These are phyloP conservation scores for Theileria equi DNA, from an alignment of 169 alveolate genomes.

Conservation along the genomic window DNA sequence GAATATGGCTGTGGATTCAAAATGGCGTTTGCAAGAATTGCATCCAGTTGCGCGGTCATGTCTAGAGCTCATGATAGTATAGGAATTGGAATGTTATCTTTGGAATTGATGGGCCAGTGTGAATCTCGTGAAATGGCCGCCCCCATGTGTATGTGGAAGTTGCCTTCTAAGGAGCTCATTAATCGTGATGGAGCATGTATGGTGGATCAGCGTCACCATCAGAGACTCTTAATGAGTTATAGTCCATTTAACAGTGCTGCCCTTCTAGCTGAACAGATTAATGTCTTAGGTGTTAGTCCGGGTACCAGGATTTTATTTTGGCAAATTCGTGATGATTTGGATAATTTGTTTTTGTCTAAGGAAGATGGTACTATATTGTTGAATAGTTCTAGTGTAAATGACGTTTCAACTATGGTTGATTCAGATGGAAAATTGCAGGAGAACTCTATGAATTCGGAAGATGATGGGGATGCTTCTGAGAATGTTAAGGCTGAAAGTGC, in stretches of 20 bases:
- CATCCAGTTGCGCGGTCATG: slow-evolving; percentile 84
- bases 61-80: slow-evolving; percentile 81
- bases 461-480: neutral
- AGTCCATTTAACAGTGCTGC: slow-evolving; percentile 85
- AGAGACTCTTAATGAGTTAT: slow-evolving; percentile 82
- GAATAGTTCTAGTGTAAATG: slow-evolving; percentile 57
- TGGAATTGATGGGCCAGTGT: slow-evolving; percentile 79
- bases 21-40: slow-evolving; percentile 82
- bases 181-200: slow-evolving; percentile 77
- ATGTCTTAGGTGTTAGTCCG: slow-evolving; percentile 79
- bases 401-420: slow-evolving; percentile 4
- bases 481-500: neutral
- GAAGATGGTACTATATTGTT: slow-evolving; percentile 71
- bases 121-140: slow-evolving; percentile 76
- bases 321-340: slow-evolving; percentile 84
- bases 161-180: slow-evolving; percentile 84
- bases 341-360: slow-evolving; percentile 63
- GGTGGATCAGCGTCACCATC: slow-evolving; percentile 86
- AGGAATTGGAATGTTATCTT: slow-evolving; percentile 84
- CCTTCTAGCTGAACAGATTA: slow-evolving; percentile 83
- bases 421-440: slow-evolving; percentile 1
- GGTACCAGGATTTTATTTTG: slow-evolving; percentile 83
- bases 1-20: slow-evolving; percentile 86
- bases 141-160: slow-evolving; percentile 85
- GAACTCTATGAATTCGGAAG: slow-evolving; percentile 17